phyloP scores from a whole-genome alignment of 371 early-diverging fungal species.

The Mortierella sp. region DNA sequence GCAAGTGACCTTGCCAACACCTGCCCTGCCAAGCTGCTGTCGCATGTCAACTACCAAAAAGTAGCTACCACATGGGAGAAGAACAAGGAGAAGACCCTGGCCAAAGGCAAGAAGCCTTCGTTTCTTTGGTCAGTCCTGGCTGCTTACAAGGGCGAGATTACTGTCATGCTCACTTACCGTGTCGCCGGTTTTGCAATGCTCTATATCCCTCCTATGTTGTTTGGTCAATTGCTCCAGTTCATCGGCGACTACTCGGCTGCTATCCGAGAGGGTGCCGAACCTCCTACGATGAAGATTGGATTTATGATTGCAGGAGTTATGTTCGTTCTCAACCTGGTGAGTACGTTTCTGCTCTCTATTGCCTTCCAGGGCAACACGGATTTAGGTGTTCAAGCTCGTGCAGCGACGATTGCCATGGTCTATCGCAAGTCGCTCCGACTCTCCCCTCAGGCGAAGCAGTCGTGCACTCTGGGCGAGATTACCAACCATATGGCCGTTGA shows the following conservation, averaged over 20 bases:
- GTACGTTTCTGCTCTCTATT: conserved; percentile 2
- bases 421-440: conserved; percentile 90
- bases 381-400: conserved; percentile 64
- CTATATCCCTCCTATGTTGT: conserved; percentile 32
- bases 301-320: conserved; percentile 27
- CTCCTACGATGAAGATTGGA: conserved; percentile 27
- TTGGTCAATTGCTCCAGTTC: conserved; percentile 38
- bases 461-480: conserved; percentile 82
- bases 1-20: conserved; percentile 31
- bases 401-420: conserved; percentile 87
- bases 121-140: conserved; percentile 29
- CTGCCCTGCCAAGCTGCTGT: conserved; percentile 9
- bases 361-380: conserved; percentile 17
- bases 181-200: conserved; percentile 4
- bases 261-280: conserved; percentile 9
- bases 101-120: conserved; percentile 22
- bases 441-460: conserved; percentile 84
- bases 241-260: conserved; percentile 37
- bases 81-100: conserved; percentile 6
- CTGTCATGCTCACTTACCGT: conserved; percentile 14
- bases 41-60: conserved; percentile 23
- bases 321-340: conserved; percentile 24
- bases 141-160: conserved; percentile 10
- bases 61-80: conserved; percentile 18
- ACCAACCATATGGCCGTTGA: conserved; percentile 85